Percentiles rank a stretch among this genome's conserved stretches.
Conservation (phyloP, 352 stramenopile genomes). For the Globisporangium sylvaticum region DNA sequence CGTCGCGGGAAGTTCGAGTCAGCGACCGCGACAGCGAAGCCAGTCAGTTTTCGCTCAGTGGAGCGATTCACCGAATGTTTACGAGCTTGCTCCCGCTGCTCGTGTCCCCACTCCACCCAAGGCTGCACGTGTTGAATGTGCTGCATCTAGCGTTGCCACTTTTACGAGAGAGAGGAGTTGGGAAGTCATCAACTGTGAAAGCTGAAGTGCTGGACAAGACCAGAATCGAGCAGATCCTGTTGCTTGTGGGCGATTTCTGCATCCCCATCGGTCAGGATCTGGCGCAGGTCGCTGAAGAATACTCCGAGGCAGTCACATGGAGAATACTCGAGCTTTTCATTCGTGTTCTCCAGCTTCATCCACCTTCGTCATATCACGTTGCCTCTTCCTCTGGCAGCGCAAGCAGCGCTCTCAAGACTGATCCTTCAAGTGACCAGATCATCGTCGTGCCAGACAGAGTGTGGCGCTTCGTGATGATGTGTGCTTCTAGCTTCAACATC, state of each 20-base stretch:
- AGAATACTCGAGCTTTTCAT: slow-evolving; percentile 38
- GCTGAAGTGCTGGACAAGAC: slow-evolving; percentile 31
- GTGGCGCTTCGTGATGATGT: slow-evolving; percentile 42
- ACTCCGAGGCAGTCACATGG: slow-evolving; percentile 3
- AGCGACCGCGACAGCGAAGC: not conserved
- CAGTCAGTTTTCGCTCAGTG: slow-evolving; percentile 36
- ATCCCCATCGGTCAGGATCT: slow-evolving; percentile 8
- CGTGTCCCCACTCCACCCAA: slow-evolving; percentile 36
- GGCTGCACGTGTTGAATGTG: slow-evolving; percentile 58
- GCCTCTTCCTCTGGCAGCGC: not conserved
- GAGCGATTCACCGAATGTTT: slow-evolving; percentile 38
- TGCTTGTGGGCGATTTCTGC: slow-evolving; percentile 32
- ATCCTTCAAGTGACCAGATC: not conserved
- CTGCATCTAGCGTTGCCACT: slow-evolving; percentile 30
- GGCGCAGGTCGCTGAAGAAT: not conserved
- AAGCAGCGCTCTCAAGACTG: not conserved
- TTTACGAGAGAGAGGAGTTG: slow-evolving; percentile 19
- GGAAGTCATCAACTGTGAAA: not conserved
- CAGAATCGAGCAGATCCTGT: slow-evolving; percentile 39
- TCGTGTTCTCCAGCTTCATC: slow-evolving; percentile 29
- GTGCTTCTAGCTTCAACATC: slow-evolving; percentile 22
- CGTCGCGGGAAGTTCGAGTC: not conserved
- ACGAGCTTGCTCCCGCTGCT: slow-evolving; percentile 49
- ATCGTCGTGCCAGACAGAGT: slow-evolving; percentile 29
- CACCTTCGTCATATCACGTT: slow-evolving; percentile 29